Evolutionary conservation across 495 filamentous ascomycete genomes (phyloP).

Genomic region (Polyplosphaeria fusca): DNA sequence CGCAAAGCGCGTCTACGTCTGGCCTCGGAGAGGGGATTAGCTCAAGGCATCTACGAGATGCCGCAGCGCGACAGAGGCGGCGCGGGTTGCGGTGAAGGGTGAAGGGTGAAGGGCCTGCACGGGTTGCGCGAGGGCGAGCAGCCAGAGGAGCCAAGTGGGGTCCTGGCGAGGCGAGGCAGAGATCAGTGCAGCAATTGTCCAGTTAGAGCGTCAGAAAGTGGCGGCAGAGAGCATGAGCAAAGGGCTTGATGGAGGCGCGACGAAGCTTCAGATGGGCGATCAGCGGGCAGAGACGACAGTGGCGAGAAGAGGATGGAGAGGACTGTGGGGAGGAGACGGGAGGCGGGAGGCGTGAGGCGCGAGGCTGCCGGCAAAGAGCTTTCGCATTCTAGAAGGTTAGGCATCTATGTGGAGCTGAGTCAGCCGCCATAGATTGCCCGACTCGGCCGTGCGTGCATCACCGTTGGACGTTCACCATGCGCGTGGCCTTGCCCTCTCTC

Average conservation of each 20-base stretch:
- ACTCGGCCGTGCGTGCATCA: too few species aligned
- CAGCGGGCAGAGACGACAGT: neutral
- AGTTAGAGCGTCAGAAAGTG: slow-evolving; percentile 8
- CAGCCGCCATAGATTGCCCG: too few species aligned
- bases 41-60: slow-evolving; percentile 34
- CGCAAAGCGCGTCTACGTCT: slow-evolving; percentile 21
- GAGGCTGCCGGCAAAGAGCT: slow-evolving; percentile 3
- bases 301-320: neutral
- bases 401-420: neutral
- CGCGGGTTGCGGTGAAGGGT: neutral
- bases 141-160: slow-evolving; percentile 5
- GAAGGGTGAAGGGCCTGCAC: neutral
- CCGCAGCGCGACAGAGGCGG: slow-evolving; percentile 5
- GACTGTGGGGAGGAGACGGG: neutral
- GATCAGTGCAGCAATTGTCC: slow-evolving; percentile 24
- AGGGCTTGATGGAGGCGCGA: slow-evolving; percentile 2
- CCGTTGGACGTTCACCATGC: too few species aligned
- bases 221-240: slow-evolving; percentile 1
- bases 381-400: neutral
- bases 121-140: neutral
- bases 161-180: slow-evolving; percentile 5
- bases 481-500: neutral
- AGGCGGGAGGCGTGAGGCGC: neutral
- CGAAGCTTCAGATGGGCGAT: neutral
- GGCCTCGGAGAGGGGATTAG: slow-evolving; percentile 18